Base-by-base conservation (phyloP, 352 stramenopile genomes). In the Phytophthora constricta region DNA sequence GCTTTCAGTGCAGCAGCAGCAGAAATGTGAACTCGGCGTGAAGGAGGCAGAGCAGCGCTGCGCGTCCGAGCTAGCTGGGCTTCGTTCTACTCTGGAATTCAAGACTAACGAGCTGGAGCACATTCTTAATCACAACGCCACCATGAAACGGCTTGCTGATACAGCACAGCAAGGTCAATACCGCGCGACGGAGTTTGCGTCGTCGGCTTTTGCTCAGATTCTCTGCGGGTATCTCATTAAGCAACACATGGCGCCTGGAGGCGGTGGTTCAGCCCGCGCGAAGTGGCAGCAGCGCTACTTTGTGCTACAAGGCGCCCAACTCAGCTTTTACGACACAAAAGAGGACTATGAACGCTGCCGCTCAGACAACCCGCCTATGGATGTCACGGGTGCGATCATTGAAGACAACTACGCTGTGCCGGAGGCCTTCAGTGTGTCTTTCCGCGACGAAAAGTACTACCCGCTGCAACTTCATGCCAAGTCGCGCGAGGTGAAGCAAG, bases 211-310 rank as follows among this genome's bases (percentile, higher is more conserved):
- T 16, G 76, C 80, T n/a, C 74, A 78, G 27, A 65, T 92, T n/a
- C 68, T 94, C 16, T 87, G 84, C 7, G 88, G 88, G 19, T 96
- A 96, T 62, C 70, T 96, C 31, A 93, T 96, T 63, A 95, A 95
- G 72, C 88, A 96, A 65, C 74, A 89, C 62, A 70, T 92, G 62
- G 69, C 81, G 27, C 74, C 77, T 8, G 77, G 77, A 22, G 76
- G 69, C 52, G 71, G 56, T 52, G 68, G 66, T 0, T 73, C 67
- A 54, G 74, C 62, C 25, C 81, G 65, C 22, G 75, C 77, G n/a
- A 91, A 92, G 70, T 96, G 88, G 88, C 85, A 95, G 72, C 88
- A 95, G 67, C 86, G 86, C 11, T 96, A 95, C 73, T 93, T 96
- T 68, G 88, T 96, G 41, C 58, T 96, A 14, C 82, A 94, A 70